Conservation (phyloP, 148 eudicot species). For the Fagopyrum tataricum region DNA sequence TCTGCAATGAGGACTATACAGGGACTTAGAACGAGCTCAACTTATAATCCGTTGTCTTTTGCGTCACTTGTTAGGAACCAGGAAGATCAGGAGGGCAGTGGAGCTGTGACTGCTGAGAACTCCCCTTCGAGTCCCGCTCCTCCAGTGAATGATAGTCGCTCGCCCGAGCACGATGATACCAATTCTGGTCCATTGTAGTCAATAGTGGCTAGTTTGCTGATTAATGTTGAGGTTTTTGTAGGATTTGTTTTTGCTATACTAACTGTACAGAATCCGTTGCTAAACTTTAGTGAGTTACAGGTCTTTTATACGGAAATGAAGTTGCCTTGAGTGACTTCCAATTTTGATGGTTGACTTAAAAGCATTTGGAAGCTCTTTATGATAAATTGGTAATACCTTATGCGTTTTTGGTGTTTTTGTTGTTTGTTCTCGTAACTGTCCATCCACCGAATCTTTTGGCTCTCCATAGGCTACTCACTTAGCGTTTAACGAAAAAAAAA, state of each 20-base stretch:
- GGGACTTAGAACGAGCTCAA: conserved; percentile 82
- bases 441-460: too few relatives aligned
- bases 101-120: conserved; percentile 73
- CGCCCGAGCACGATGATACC: neutral
- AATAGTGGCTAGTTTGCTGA: neutral
- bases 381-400: too few relatives aligned
- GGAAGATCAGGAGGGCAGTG: conserved; percentile 60
- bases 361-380: neutral
- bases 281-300: neutral
- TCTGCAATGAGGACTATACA: conserved; percentile 79
- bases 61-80: conserved; percentile 53
- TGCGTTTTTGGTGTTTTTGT: too few relatives aligned
- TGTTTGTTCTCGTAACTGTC: too few relatives aligned
- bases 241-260: neutral
- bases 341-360: neutral
- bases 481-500: too few relatives aligned
- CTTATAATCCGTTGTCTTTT: conserved; percentile 68
- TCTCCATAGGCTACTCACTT: too few relatives aligned
- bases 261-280: neutral
- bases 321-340: neutral
- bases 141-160: too few relatives aligned
- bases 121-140: conserved; percentile 40
- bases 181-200: neutral
- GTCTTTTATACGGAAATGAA: neutral
- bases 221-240: neutral